phyloP scores from a whole-genome alignment of 73 alveolate species.

The Tetrahymena borealis region DNA sequence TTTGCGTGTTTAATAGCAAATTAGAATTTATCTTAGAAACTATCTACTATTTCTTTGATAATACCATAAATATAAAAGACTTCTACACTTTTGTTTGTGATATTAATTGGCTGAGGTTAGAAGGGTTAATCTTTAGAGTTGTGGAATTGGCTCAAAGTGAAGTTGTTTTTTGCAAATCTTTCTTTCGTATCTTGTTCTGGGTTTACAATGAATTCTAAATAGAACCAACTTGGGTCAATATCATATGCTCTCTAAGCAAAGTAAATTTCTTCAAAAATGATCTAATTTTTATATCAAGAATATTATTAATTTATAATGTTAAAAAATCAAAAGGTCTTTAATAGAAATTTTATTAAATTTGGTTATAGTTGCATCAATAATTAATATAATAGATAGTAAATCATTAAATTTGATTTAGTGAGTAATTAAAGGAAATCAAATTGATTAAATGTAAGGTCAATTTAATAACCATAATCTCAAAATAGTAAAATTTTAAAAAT shows the following conservation, averaged over 20 bases:
- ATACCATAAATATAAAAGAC: neutral
- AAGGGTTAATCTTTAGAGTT: neutral
- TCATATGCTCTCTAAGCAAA: neutral
- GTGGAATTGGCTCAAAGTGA: neutral
- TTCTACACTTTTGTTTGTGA: neutral
- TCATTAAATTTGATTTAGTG: no score
- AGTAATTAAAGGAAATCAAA: no score
- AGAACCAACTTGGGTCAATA: neutral
- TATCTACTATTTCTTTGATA: neutral
- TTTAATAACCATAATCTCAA: no score
- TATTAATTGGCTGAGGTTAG: neutral
- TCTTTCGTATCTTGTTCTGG: neutral
- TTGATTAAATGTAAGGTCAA: no score
- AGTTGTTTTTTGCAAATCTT: neutral
- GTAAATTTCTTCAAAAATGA: neutral
- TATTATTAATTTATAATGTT: neutral
- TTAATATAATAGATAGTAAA: no score
- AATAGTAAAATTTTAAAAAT: neutral
- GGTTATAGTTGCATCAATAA: no score
- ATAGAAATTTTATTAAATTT: no score
- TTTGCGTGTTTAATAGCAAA: neutral
- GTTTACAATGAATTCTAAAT: neutral
- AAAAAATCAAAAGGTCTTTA: neutral
- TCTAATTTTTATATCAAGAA: no score
- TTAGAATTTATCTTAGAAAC: neutral